Base-by-base conservation (phyloP, 805 yeast genomes). In the Jamesozyma jinghongensis region DNA sequence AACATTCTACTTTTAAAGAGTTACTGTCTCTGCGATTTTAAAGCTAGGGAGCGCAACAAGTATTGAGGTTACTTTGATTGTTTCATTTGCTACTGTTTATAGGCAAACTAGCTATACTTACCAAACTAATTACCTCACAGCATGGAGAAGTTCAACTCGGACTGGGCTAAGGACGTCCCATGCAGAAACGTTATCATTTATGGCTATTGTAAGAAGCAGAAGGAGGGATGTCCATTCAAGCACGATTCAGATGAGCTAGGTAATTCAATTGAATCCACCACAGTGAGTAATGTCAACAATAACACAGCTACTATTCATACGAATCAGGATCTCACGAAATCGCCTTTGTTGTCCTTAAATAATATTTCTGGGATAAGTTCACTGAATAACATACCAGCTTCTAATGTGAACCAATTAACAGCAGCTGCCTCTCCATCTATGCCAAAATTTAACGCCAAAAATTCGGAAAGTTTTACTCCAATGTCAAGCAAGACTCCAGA, bases 191-290 rank as follows among this genome's bases (percentile, higher is more conserved):
- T 85, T 41, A 75, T 81, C 36, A 84, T 85, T 27, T 86, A 85
- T 65, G 96, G 95, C 3, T 85, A 73, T 53, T 86, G 96, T 67
- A 85, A 85, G 59, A 85, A 74, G 63, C 87, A 84, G 52, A 81
- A 82, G 50, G 85, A 85, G 53, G 95, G 95, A 10, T 86, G 95
- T 57, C 81, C 80, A 2, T 86, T 85, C 56, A 77, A 75, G 38
- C 94, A 85, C 58, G 81, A 74, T 43, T 62, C 57, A 31, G 67
- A 64, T 36, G 53, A 56, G 2, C 20, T 40, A 8, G 14, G 13
- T 6, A n/a, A 12, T 18, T 6, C 10, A 7, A 22, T 10, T 22
- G 26, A 22, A 22, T 19, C 27, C 19, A 14, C 27, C 7, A n/a
- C 22, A 8, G 13, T 19, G 30, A 17, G 10, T n/a, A 3, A 12